These are phyloP conservation scores for Fusarium haematococcum DNA, from an alignment of 2,329 filamentous ascomycete species.

Conservation along the genomic window DNA sequence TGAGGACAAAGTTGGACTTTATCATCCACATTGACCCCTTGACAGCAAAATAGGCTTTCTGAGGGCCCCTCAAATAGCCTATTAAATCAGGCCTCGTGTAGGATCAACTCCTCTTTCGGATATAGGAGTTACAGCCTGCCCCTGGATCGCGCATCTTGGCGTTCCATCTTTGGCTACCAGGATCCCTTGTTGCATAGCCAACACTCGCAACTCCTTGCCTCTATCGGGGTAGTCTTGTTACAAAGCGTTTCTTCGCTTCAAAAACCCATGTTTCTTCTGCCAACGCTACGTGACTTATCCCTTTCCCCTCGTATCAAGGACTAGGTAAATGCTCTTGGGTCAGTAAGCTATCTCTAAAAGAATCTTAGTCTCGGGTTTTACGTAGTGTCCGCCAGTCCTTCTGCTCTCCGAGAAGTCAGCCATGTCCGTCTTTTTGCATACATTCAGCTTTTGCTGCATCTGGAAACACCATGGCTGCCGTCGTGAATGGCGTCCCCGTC, in stretches of 20 bases:
- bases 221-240: background rate
- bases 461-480: constrained; percentile 13
- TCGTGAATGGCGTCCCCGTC: constrained; percentile 42
- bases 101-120: background rate
- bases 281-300: background rate
- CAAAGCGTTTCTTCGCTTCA: background rate
- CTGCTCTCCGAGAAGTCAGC: background rate
- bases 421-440: background rate
- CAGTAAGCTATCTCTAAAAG: background rate
- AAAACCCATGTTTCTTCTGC: background rate
- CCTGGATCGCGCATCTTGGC: background rate
- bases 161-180: background rate
- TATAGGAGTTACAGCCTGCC: background rate
- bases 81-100: background rate
- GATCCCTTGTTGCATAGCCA: background rate
- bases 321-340: background rate
- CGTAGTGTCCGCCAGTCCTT: background rate
- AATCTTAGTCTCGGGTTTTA: background rate
- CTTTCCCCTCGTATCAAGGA: background rate
- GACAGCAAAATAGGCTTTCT: background rate
- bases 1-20: background rate
- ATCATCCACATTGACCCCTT: background rate
- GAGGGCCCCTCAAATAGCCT: background rate
- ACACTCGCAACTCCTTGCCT: background rate
- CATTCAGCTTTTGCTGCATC: background rate